A percentile compares a stretch with the other conserved stretches of the same genome.
Evolutionary conservation across 2,329 filamentous ascomycete genomes (phyloP).

Genomic region (Paecilomyces sp.): DNA sequence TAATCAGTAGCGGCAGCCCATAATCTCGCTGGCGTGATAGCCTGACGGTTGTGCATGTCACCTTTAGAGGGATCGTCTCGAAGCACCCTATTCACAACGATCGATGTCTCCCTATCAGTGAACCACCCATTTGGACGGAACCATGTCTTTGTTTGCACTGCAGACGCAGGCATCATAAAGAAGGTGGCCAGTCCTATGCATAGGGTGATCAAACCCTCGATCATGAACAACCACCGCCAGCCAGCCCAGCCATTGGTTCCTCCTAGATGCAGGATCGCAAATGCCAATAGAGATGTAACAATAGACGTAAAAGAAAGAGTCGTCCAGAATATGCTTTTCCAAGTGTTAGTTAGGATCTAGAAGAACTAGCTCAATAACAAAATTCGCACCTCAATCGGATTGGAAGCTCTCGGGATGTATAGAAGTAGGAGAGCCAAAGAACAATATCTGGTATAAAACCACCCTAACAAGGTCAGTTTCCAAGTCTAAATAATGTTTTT

Average conservation of each 20-base stretch:
- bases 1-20: constrained; percentile 51
- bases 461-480: constrained; percentile 23
- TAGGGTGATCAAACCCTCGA: constrained; percentile 51
- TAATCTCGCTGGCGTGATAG: constrained; percentile 44
- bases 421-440: constrained; percentile 54
- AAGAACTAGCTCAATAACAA: neutral
- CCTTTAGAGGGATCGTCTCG: constrained; percentile 55
- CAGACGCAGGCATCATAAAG: constrained; percentile 49
- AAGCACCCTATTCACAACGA: constrained; percentile 53
- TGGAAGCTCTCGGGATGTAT: constrained; percentile 59
- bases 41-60: constrained; percentile 55
- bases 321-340: constrained; percentile 58
- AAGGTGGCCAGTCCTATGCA: constrained; percentile 47
- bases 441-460: constrained; percentile 58
- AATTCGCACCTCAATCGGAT: constrained; percentile 43
- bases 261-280: constrained; percentile 28
- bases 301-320: constrained; percentile 40
- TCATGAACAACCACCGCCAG: constrained; percentile 48
- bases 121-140: constrained; percentile 55
- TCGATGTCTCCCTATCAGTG: constrained; percentile 51
- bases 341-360: neutral
- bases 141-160: constrained; percentile 48
- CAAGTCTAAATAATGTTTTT: neutral
- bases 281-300: constrained; percentile 28
- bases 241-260: constrained; percentile 22